A percentile compares a stretch with the other conserved stretches of the same genome.
phyloP scores from a whole-genome alignment of 805 yeast genomes.

The Nakazawaea populi region DNA sequence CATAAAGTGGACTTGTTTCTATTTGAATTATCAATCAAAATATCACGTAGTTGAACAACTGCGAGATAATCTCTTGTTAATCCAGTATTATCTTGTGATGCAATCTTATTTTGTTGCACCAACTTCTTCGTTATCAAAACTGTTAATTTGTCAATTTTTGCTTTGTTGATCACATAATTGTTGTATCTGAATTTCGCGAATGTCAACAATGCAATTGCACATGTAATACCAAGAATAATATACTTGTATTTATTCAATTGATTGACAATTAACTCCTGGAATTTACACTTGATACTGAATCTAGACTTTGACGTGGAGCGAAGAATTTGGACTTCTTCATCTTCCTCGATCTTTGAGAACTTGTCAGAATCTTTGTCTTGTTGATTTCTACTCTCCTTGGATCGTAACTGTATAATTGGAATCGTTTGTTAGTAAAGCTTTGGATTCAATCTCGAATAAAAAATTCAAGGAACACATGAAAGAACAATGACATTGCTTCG shows the following conservation, averaged over 20 bases:
- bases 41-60: conserved; percentile 67
- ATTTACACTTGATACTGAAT: conserved; percentile 51
- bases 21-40: conserved; percentile 39
- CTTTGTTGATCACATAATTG: conserved; percentile 30
- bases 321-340: conserved; percentile 39
- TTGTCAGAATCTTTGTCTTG: conserved; percentile 20
- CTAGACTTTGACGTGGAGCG: conserved; percentile 68
- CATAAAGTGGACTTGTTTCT: conserved; percentile 46
- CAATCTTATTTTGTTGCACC: conserved; percentile 34
- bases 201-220: background rate
- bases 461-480: background rate
- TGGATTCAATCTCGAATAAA: background rate
- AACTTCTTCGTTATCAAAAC: conserved; percentile 45
- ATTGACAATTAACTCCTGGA: conserved; percentile 44
- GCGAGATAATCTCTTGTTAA: conserved; percentile 47
- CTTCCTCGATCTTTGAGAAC: conserved; percentile 19
- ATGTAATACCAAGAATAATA: background rate
- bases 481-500: conserved; percentile 4
- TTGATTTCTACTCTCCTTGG: conserved; percentile 14
- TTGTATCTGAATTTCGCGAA: conserved; percentile 27
- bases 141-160: conserved; percentile 38
- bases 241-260: conserved; percentile 11
- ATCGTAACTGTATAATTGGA: conserved; percentile 17
- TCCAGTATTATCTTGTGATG: conserved; percentile 26
- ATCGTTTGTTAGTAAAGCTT: conserved; percentile 2